phyloP scores from a whole-genome alignment of 768 basidiomycete species.

The Lanmaoa rubissima region DNA sequence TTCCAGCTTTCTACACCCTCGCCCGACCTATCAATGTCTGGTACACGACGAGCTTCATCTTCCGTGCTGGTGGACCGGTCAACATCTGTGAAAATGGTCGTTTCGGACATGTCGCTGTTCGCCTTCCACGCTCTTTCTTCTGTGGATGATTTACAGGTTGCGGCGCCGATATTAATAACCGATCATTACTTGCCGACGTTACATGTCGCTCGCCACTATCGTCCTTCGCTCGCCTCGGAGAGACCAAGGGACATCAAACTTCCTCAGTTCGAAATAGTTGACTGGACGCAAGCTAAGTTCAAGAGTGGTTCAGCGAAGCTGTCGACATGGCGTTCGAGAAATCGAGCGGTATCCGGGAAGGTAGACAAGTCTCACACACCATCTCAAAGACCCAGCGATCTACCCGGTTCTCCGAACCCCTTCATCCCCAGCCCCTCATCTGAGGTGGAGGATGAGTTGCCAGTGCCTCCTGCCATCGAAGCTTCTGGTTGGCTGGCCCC shows the following conservation, averaged over 20 bases:
- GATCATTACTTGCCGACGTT: slow-evolving; percentile 66
- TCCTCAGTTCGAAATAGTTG: slow-evolving; percentile 56
- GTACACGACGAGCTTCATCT: slow-evolving; percentile 1
- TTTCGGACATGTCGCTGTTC: slow-evolving; percentile 58
- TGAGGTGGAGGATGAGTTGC: slow-evolving; percentile 13
- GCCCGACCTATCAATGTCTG: slow-evolving; percentile 2
- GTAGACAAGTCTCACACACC: slow-evolving; percentile 19
- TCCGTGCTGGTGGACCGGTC: neutral
- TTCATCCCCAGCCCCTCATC: slow-evolving; percentile 19
- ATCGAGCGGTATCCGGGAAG: slow-evolving; percentile 22
- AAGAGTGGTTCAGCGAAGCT: slow-evolving; percentile 47
- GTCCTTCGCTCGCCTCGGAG: slow-evolving; percentile 35
- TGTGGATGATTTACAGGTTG: slow-evolving; percentile 26
- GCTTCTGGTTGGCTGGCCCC: slow-evolving; percentile 6
- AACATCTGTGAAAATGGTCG: slow-evolving; percentile 17
- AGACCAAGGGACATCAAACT: slow-evolving; percentile 31
- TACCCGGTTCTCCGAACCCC: slow-evolving; percentile 17
- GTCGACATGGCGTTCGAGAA: slow-evolving; percentile 61
- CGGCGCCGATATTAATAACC: slow-evolving; percentile 70
- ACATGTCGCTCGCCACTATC: slow-evolving; percentile 45
- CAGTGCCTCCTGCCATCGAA: slow-evolving; percentile 20
- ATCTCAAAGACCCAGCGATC: slow-evolving; percentile 13
- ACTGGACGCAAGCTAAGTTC: slow-evolving; percentile 57
- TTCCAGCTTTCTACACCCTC: slow-evolving; percentile 11
- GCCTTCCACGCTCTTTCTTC: slow-evolving; percentile 38